Evolutionary conservation across 2,329 filamentous ascomycete species (phyloP).

Genomic region (Aaosphaeria arxii): DNA sequence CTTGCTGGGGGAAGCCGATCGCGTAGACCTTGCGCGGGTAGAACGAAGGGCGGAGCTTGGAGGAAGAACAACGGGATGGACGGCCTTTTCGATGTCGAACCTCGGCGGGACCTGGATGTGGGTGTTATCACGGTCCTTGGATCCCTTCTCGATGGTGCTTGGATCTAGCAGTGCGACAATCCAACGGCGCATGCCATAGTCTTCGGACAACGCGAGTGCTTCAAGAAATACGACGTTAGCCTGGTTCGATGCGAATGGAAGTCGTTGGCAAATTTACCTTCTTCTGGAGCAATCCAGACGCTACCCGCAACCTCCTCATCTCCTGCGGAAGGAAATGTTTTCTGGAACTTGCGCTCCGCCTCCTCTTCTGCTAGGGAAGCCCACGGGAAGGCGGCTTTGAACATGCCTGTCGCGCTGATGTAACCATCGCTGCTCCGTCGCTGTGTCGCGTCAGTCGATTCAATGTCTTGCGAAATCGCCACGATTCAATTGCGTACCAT

Average conservation of each 20-base stretch:
- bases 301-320: conserved; percentile 93
- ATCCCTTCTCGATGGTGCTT: conserved; percentile 68
- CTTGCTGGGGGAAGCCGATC: conserved; percentile 59
- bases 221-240: conserved; percentile 21
- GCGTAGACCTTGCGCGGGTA: conserved; percentile 52
- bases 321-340: conserved; percentile 76
- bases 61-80: conserved; percentile 25
- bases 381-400: conserved; percentile 84
- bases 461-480: conserved; percentile 5
- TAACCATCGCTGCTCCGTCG: conserved; percentile 81
- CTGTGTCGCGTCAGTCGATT: conserved; percentile 41
- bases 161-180: conserved; percentile 89
- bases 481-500: conserved; percentile 59
- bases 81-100: conserved; percentile 58
- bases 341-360: conserved; percentile 77
- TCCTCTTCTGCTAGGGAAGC: conserved; percentile 71
- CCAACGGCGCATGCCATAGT: conserved; percentile 85
- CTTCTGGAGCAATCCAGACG: conserved; percentile 85
- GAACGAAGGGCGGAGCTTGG: conserved; percentile 31
- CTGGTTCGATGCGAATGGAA: background rate
- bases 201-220: conserved; percentile 78
- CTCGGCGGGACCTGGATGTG: conserved; percentile 78
- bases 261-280: conserved; percentile 47
- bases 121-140: conserved; percentile 65
- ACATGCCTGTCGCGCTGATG: conserved; percentile 86